Evolutionary conservation across 2,329 filamentous ascomycete genomes (phyloP), one percentile per base, ranked within the genome.

Genomic region (Fusarium newnesense): DNA sequence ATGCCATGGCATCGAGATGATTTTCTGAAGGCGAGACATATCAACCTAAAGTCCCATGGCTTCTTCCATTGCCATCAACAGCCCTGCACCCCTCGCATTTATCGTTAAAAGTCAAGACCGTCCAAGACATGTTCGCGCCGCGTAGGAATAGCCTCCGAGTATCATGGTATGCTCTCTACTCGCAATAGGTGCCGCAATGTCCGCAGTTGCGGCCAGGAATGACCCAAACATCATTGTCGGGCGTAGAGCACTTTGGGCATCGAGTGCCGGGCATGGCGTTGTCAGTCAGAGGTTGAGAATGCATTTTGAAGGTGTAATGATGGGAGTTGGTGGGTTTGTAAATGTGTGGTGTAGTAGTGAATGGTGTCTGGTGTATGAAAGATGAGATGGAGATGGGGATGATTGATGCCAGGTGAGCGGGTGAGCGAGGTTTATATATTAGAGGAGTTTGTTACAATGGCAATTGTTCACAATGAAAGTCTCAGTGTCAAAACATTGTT

Each of bases 91-190:
- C 15, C 16, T 9, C 8, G 15, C 8, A 3, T 36, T 43, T 24
- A 0, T 11, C 9, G 6, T 2, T 13, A 7, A 18, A 0, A 43
- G 3, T 8, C n/a, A 18, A 43, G 6, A 24, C 24, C 15, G 15
- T n/a, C 9, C n/a, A 9, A 24, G n/a, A 7, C 7, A 43, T 16
- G 3, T n/a, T 16, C 40, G 4, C 9, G 13, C 15, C n/a, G 16
- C n/a, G 15, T 24, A 11, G n/a, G 15, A 16, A 5, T 5, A 42
- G 21, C 37, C 9, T 18, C 9, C 15, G 7, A 32, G 21, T 10
- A 4, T 12, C 3, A 0, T 12, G 15, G 21, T 8, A 7, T 6
- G 21, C 3, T 12, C 3, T 24, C 21, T 50, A 50, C 4, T 50
- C 47, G 28, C 30, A 50, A 34, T 50, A 50, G 28, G 47, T 50